These are phyloP conservation scores for Selaginella moellendorffii DNA, from an alignment of 75 land plant species.

Conservation along the genomic window DNA sequence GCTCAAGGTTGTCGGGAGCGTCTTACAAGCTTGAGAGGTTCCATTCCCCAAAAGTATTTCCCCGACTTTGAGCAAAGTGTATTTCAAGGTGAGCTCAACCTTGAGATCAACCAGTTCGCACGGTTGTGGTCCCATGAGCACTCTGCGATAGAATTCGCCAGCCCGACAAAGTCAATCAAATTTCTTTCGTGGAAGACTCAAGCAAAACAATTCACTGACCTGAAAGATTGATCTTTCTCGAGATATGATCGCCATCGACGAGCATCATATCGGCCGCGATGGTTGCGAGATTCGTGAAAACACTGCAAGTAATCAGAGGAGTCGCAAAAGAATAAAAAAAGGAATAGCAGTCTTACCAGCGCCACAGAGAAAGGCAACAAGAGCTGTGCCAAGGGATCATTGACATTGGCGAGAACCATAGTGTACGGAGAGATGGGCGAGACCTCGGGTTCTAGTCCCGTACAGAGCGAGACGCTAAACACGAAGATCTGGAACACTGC, in stretches of 20 bases:
- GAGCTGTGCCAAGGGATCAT: conserved; percentile 29
- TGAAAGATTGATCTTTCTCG: not conserved
- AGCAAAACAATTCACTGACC: not conserved
- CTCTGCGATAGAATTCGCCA: conserved; percentile 13
- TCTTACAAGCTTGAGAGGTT: conserved; percentile 30
- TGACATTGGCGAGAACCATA: conserved; percentile 29
- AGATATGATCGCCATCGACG: conserved; percentile 27
- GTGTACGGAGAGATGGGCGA: conserved; percentile 33
- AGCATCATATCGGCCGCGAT: conserved; percentile 25
- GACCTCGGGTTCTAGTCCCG: conserved; percentile 33
- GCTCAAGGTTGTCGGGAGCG: not conserved
- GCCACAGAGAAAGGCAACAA: conserved; percentile 32
- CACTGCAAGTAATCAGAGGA: conserved; percentile 13
- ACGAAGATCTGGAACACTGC: conserved; percentile 28
- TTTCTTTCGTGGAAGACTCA: not conserved
- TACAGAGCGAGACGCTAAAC: conserved; percentile 34
- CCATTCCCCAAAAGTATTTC: conserved; percentile 20
- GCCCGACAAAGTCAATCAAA: too few species aligned
- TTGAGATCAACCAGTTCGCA: conserved; percentile 35
- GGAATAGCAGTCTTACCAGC: conserved; percentile 23
- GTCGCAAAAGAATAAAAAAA: not conserved
- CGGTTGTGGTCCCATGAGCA: conserved; percentile 32
- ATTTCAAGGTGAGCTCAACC: conserved; percentile 30
- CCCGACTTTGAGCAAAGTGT: conserved; percentile 22
- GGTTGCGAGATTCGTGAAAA: conserved; percentile 43